Percentiles rank a stretch among this genome's conserved stretches.
Conservation (phyloP, 176 grass and related monocot genomes). For the Avena eriantha region DNA sequence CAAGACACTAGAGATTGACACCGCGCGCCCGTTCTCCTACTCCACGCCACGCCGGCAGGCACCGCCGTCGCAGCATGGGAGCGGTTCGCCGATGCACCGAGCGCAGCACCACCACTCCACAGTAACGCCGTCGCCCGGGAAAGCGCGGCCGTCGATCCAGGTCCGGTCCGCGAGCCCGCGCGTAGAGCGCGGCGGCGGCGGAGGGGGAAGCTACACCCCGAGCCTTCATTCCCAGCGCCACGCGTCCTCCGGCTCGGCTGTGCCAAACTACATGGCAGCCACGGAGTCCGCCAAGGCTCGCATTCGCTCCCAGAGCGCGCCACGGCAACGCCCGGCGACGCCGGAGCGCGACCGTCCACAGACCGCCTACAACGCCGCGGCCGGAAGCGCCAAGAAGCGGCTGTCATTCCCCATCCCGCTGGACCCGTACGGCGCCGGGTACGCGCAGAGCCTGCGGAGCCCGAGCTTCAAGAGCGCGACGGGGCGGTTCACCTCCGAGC, state of each 20-base stretch:
- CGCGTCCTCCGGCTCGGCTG: background rate
- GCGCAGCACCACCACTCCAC: slow-evolving; percentile 60
- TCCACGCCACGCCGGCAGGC: slow-evolving; percentile 54
- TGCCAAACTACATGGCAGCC: slow-evolving; percentile 96
- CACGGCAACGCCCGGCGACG: slow-evolving; percentile 68
- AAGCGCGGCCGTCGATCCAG: slow-evolving; percentile 60
- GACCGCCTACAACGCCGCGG: background rate
- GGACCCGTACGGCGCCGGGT: slow-evolving; percentile 41
- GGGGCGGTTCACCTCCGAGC: slow-evolving; percentile 73
- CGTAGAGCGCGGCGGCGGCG: slow-evolving; percentile 38
- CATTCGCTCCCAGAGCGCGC: slow-evolving; percentile 78
- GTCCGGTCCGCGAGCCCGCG: slow-evolving; percentile 89
- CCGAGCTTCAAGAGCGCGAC: slow-evolving; percentile 95
- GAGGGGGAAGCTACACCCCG: slow-evolving; percentile 52
- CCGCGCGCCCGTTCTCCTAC: slow-evolving; percentile 77
- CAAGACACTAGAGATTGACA: slow-evolving; percentile 93
- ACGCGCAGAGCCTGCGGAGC: slow-evolving; percentile 74
- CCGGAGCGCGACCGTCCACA: slow-evolving; percentile 63
- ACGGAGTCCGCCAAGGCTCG: slow-evolving; percentile 95
- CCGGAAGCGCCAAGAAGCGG: slow-evolving; percentile 64
- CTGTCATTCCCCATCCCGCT: slow-evolving; percentile 74
- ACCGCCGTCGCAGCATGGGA: slow-evolving; percentile 39
- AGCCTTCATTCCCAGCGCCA: slow-evolving; percentile 55
- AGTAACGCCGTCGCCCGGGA: slow-evolving; percentile 76
- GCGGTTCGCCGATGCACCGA: slow-evolving; percentile 53